Percentiles rank a stretch among this genome's conserved stretches.
These are phyloP conservation scores for Spathaspora girioi DNA, from an alignment of 805 yeast genomes.

Conservation along the genomic window DNA sequence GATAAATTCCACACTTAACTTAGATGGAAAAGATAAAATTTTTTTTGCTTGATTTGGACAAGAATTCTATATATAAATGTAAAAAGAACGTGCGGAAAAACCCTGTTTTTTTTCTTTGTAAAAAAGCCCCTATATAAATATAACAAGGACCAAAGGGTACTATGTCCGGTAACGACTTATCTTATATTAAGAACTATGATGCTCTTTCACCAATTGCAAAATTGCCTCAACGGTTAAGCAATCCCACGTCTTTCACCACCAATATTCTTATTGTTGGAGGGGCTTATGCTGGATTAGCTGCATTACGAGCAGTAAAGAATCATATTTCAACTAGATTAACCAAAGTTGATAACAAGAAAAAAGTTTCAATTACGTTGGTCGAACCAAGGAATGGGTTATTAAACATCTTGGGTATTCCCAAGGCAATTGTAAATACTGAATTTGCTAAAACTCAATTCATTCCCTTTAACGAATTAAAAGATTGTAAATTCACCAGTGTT, in stretches of 20 bases:
- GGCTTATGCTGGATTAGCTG: constrained; percentile 38
- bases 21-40: not conserved
- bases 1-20: not conserved
- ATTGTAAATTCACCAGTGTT: constrained; percentile 24
- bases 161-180: not conserved
- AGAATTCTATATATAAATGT: not conserved
- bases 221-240: not conserved
- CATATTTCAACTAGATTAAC: constrained; percentile 14
- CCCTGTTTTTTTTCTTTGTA: not conserved
- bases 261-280: constrained; percentile 41
- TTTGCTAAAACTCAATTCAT: constrained; percentile 38
- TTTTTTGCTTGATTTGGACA: not conserved
- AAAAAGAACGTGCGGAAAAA: not conserved
- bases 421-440: constrained; percentile 33
- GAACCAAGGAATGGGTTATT: constrained; percentile 40
- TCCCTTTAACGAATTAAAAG: constrained; percentile 26
- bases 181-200: not conserved
- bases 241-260: constrained; percentile 20
- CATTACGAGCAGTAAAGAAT: constrained; percentile 25
- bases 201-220: not conserved
- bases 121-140: not conserved
- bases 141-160: not conserved
- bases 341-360: constrained; percentile 1
- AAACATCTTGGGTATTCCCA: constrained; percentile 38
- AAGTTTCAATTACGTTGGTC: constrained; percentile 29